Base-by-base conservation (phyloP, 225 moss, liverwort and hornwort species). In the Sphagnum contortum region DNA sequence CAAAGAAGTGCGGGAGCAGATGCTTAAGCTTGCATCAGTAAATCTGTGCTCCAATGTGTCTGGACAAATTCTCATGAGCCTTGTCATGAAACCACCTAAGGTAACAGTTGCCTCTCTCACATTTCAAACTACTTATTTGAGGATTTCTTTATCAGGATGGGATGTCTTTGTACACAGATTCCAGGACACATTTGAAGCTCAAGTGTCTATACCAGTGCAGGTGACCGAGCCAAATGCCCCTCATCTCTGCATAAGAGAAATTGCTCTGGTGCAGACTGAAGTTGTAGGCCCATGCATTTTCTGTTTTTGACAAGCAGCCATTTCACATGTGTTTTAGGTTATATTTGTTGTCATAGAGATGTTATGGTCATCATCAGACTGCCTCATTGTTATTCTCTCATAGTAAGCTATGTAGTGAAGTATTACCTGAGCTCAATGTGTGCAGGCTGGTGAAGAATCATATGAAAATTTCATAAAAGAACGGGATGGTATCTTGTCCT, bases 61-160 rank as follows among this genome's bases (percentile, higher is more conserved):
- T n/a, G 95, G 95, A 56, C 95, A 95, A 80, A 82, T 95, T 65
- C 80, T 95, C 58, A 95, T 90, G 88, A 90, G 90, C 77, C 69
- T 95, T 55, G 74, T 95, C 64, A 92, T 89, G 92, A 90, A 87
- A 69, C 88, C 95, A 68, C 95, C 95, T 2, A 90, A 92, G 92
- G 95, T 92, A 29, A 29, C 29, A 29, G 1, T 29, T 29, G 29
- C 29, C 29, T 29, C 29, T 29, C 29, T 29, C 29, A 29, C 29
- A 29, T 29, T 29, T 29, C 29, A 29, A 29, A 29, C 29, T 29
- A 0, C 29, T 29, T 29, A 29, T 29, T 29, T 29, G 29, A 29
- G 29, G 29, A 29, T 29, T 29, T 29, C 29, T 29, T 29, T 29
- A 29, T 29, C 29, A 29, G 29, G 29, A 29, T 29, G 29, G 29